Evolutionary conservation across 2,329 filamentous ascomycete genomes (phyloP), one percentile per base, ranked within the genome.

Genomic region (Sporothrix humicola): DNA sequence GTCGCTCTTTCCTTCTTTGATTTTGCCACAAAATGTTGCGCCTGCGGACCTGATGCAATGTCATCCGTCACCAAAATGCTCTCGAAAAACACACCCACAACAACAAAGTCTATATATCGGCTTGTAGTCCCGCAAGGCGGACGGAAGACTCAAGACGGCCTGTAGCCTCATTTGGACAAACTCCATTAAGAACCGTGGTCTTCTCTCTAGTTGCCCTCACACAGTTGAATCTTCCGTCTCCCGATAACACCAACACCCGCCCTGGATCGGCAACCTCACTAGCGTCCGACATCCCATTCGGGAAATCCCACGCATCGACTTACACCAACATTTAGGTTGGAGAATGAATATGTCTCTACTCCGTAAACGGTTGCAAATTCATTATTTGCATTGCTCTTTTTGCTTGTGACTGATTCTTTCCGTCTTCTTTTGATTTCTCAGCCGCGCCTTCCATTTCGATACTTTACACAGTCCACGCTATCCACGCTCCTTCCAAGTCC

Each of bases 251-350:
- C 10, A 31, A 9, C 23, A 12, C 15, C n/a, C 61, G 9, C 17
- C 37, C n/a, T 20, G 37, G 63, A 50, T 69, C 66, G 66, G 66
- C 50, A 56, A 17, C 50, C 15, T 42, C 6, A 56, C 66, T 69
- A 69, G 66, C 66, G 48, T n/a, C 66, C 66, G 66, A 69, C 66
- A 20, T 15, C 63, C 10, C 20, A 50, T 48, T 66, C n/a, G 63
- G 63, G 12, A 44, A 66, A 66, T 46, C 42, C 13, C 23, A 2
- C 2, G 7, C 13, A 12, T n/a, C 2, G 63, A 50, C 63, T 66
- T 66, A 66, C 63, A 50, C 42, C 61, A 48, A n/a, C 52, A 54
- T 3, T 3, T 2, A 37, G 31, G 31, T 37, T 37, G 31, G 31
- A 37, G 31, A 37, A 37, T 7, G 31, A 37, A 6, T 7, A 37